phyloP scores from a whole-genome alignment of 495 filamentous ascomycete genomes.

The Podospora fimiseda region DNA sequence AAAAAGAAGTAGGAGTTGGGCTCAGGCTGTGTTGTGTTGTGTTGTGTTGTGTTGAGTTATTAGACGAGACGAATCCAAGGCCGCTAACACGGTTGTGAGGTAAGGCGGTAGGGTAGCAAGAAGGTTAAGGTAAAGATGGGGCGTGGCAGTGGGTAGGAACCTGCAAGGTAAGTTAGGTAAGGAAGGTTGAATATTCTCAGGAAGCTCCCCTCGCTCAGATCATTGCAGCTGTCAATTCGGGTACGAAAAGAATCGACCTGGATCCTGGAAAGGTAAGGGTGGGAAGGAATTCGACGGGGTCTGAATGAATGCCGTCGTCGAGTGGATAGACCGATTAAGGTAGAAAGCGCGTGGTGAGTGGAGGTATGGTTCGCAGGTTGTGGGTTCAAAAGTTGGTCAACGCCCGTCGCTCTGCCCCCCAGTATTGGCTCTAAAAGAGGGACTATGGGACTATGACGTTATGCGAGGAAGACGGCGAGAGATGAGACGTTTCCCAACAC shows the following conservation, averaged over 20 bases:
- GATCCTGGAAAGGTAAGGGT: too few species aligned
- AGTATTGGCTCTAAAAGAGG: constrained; percentile 16
- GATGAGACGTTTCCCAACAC: neutral
- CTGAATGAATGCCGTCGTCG: neutral
- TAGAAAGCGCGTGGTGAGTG: neutral
- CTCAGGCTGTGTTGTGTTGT: neutral
- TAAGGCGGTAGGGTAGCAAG: too few species aligned
- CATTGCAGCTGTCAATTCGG: neutral
- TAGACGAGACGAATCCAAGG: neutral
- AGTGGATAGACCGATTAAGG: neutral
- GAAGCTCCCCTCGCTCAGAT: too few species aligned
- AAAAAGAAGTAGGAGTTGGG: too few species aligned
- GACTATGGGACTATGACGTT: constrained; percentile 25
- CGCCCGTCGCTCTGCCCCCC: neutral
- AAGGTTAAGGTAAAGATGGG: neutral
- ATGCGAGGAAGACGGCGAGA: constrained; percentile 9
- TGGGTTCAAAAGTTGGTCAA: constrained; percentile 22
- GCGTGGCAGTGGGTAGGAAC: too few species aligned
- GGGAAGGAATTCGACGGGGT: too few species aligned
- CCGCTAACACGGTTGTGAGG: neutral
- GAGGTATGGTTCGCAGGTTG: constrained; percentile 8
- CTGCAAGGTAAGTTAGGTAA: neutral
- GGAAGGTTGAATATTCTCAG: neutral
- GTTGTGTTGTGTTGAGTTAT: neutral
- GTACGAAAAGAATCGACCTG: neutral